Evolutionary conservation across 805 yeast genomes (phyloP).

Genomic region (Suhomyces canberraensis): DNA sequence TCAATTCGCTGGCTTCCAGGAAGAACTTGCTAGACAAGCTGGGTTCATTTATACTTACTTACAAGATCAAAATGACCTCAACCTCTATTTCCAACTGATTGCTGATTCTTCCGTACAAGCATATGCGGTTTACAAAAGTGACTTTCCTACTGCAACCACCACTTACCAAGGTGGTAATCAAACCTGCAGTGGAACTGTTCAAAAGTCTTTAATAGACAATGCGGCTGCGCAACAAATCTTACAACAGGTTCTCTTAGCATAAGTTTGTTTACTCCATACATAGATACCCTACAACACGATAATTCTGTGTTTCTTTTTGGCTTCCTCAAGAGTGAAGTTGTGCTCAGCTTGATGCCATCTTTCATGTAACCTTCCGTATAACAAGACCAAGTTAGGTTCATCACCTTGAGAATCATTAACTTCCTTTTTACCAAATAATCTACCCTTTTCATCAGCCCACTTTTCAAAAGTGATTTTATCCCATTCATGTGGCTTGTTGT

Average conservation of each 20-base stretch:
- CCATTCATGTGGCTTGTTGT: constrained; percentile 24
- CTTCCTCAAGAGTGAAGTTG: constrained; percentile 24
- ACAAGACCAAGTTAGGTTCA: constrained; percentile 34
- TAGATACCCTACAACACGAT: constrained; percentile 13
- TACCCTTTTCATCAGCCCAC: constrained; percentile 43
- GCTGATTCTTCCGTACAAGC: constrained; percentile 4
- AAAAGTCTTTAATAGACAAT: constrained; percentile 15
- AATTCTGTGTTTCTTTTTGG: constrained; percentile 21
- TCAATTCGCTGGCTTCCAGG: constrained; percentile 5
- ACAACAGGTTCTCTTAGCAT: constrained; percentile 5
- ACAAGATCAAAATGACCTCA: constrained; percentile 11
- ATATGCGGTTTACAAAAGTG: constrained; percentile 7
- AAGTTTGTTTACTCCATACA: background rate
- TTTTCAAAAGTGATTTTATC: constrained; percentile 23
- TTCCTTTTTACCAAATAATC: constrained; percentile 40
- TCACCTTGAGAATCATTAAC: constrained; percentile 33
- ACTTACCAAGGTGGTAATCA: constrained; percentile 1
- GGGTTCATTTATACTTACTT: constrained; percentile 12
- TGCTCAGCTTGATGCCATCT: constrained; percentile 34
- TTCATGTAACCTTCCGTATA: constrained; percentile 42
- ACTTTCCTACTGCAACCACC: constrained; percentile 4
- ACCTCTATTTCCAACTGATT: constrained; percentile 10
- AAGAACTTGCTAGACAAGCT: constrained; percentile 14
- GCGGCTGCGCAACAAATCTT: constrained; percentile 16
- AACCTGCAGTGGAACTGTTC: constrained; percentile 1